Base-by-base conservation (phyloP, 2,329 filamentous ascomycete genomes). In the Grosmannia serpens region DNA sequence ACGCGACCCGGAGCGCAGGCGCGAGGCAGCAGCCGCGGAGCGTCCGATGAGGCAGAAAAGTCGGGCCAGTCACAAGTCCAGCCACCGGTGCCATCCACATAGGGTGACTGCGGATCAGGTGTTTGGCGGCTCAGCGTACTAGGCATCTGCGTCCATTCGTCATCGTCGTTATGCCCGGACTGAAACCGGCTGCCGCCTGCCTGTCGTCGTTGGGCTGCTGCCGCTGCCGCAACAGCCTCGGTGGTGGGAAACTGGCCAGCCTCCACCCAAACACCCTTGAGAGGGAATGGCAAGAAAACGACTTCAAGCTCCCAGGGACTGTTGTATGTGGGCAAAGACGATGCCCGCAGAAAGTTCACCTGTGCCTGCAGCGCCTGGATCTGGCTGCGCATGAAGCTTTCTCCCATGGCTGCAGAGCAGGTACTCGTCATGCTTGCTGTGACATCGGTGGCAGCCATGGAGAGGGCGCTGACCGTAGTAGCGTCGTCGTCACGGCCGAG, bases 261-360 rank as follows among this genome's bases (percentile, higher is more conserved):
- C 51, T 74, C 72, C 60, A 80, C 73, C 81, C 81, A 84, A 7
- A 84, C 65, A 26, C 75, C 77, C 63, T 77, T 80, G 8, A 84
- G 70, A 1, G 78, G 76, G 68, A 89, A 92, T 1, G 88, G 88
- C 9, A 91, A 69, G 59, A 91, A 83, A 1, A 91, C 83, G 5
- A 91, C 85, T 66, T 91, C 87, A 1, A 92, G 74, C 63, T 87
- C 81, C 86, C 87, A 91, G 0, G 87, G 86, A 47, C 81, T 76
- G 49, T 72, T 70, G 31, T 75, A 74, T 0, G 86, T 83, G n/a
- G 88, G 87, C 33, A 83, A 70, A 11, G 79, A 73, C 7, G 78
- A 31, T 3, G 58, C 27, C 68, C 87, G 84, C 11, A 89, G 74
- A 50, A 80, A 74, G 33, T 74, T 70, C 54, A 83, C 71, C 61